Evolutionary conservation across 306 rosid species (phyloP).

Genomic region (Lupinus albus): DNA sequence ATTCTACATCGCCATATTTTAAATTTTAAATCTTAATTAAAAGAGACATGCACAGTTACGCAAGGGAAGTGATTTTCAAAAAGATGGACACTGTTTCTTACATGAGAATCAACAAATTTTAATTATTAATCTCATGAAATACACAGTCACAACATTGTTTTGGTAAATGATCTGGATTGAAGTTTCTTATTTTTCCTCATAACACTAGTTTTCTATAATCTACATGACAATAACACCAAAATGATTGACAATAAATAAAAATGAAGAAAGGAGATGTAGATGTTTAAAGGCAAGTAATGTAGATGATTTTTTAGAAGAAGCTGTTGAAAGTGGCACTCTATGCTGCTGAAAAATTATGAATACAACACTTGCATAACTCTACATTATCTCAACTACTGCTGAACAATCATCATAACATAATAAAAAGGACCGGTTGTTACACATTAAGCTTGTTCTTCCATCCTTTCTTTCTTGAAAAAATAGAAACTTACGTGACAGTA

Average conservation of each 20-base stretch:
- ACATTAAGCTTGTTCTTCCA: background rate
- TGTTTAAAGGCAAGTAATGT: background rate
- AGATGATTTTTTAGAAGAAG: background rate
- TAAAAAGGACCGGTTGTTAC: background rate
- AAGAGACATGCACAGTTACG: background rate
- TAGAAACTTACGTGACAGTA: constrained; percentile 79
- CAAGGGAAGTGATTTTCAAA: constrained; percentile 1
- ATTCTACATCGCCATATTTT: constrained; percentile 21
- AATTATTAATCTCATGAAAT: constrained; percentile 14
- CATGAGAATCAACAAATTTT: background rate
- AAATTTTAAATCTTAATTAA: background rate
- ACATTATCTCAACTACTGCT: constrained; percentile 12
- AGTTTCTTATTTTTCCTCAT: background rate
- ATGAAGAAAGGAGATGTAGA: background rate
- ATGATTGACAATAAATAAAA: background rate
- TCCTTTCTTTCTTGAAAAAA: background rate
- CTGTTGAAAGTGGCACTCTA: background rate
- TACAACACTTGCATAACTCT: background rate
- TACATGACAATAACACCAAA: constrained; percentile 4
- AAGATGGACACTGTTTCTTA: constrained; percentile 3
- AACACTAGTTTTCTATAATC: constrained; percentile 6
- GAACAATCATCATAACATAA: constrained; percentile 14
- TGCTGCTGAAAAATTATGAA: background rate
- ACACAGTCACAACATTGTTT: background rate
- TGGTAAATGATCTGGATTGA: constrained; percentile 7